These are phyloP conservation scores for Amylostereum chailletii DNA, from an alignment of 1,284 basidiomycete genomes.

Conservation along the genomic window DNA sequence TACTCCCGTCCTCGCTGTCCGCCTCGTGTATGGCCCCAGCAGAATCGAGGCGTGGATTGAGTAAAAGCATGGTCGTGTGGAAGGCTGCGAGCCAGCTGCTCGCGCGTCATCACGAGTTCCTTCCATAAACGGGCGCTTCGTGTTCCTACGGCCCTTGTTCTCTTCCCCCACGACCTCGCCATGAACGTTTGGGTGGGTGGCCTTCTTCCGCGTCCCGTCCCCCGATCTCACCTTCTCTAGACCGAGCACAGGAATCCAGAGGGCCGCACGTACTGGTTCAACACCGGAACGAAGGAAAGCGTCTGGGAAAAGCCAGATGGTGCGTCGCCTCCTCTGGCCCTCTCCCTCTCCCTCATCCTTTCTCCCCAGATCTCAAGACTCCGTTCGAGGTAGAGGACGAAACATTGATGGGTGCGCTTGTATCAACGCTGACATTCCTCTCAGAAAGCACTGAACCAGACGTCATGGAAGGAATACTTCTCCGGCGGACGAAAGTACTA, in stretches of 20 bases:
- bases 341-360: conserved; percentile 3
- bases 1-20: too few species aligned
- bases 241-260: conserved; percentile 79
- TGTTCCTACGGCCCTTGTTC: too few species aligned
- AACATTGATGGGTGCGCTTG: conserved; percentile 4
- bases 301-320: conserved; percentile 88
- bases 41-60: too few species aligned
- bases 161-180: too few species aligned
- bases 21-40: too few species aligned
- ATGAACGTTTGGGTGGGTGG: too few species aligned
- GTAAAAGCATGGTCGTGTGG: too few species aligned
- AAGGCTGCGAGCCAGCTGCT: too few species aligned
- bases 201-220: too few species aligned
- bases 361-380: conserved; percentile 57
- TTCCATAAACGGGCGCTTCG: too few species aligned
- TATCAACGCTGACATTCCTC: neutral
- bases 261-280: conserved; percentile 84
- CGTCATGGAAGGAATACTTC: conserved; percentile 90
- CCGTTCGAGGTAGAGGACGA: conserved; percentile 65
- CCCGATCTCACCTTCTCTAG: conserved; percentile 22
- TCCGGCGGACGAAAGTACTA: conserved; percentile 88
- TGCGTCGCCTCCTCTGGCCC: conserved; percentile 22
- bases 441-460: conserved; percentile 77
- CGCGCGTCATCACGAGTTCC: too few species aligned
- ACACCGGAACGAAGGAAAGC: conserved; percentile 66